A percentile compares a stretch with the other conserved stretches of the same genome.
Conservation (phyloP, 2,329 filamentous ascomycete species). For the Colletotrichum simmondsii region DNA sequence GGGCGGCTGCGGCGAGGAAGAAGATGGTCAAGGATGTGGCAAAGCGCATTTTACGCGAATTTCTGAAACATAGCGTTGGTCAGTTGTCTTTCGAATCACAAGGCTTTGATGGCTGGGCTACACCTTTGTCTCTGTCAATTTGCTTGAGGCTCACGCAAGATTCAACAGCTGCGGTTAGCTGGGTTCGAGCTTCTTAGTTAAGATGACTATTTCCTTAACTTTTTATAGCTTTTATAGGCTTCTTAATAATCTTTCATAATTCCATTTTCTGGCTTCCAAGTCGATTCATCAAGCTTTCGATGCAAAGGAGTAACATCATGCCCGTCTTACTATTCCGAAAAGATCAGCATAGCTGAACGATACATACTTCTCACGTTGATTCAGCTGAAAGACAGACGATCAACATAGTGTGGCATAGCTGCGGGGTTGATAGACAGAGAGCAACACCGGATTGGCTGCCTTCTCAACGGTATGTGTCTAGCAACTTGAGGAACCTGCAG, state of each 20-base stretch:
- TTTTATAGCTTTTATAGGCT: background rate
- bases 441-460: background rate
- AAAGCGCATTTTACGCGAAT: constrained; percentile 28
- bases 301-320: background rate
- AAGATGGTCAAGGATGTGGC: background rate
- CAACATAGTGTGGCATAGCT: background rate
- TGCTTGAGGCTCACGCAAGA: background rate
- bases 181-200: background rate
- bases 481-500: background rate
- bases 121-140: background rate
- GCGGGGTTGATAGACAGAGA: background rate
- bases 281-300: background rate
- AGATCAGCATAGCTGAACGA: background rate
- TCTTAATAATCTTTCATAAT: background rate
- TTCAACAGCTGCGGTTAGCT: background rate
- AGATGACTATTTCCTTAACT: background rate
- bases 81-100: background rate
- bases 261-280: background rate
- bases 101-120: too few relatives aligned
- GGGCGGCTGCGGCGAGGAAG: constrained; percentile 15
- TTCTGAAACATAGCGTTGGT: background rate
- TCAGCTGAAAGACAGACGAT: background rate
- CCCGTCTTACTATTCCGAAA: background rate
- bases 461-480: background rate
- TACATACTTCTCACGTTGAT: background rate